Conservation (phyloP, 176 grass and related monocot genomes). For the Thalia dealbata region DNA sequence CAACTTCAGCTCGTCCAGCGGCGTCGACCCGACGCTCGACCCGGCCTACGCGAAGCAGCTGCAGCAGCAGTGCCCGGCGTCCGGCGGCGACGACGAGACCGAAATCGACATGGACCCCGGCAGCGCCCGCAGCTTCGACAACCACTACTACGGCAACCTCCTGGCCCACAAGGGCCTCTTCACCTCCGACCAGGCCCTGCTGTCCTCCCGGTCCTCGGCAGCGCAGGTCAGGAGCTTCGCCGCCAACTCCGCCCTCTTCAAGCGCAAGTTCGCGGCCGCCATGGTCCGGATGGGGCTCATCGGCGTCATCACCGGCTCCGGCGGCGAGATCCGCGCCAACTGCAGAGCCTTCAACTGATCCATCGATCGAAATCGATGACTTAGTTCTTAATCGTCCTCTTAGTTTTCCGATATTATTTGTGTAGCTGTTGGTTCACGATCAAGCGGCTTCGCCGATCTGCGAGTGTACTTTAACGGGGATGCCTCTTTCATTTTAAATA, state of each 20-base stretch:
- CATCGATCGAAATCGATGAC: no score
- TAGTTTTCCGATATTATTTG: no score
- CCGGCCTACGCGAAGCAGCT: slow-evolving; percentile 27
- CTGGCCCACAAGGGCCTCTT: background rate
- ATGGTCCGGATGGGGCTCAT: slow-evolving; percentile 3
- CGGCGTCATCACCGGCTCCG: background rate
- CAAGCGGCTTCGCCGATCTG: no score
- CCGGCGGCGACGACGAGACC: slow-evolving; percentile 14
- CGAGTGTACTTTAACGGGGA: no score
- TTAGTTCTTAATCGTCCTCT: no score
- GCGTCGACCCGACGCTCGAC: slow-evolving; percentile 28
- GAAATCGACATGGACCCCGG: slow-evolving; percentile 30
- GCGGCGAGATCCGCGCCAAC: background rate
- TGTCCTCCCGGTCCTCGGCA: background rate
- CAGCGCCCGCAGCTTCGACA: background rate
- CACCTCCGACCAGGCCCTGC: slow-evolving; percentile 6
- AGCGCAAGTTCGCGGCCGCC: background rate
- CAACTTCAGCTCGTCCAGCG: slow-evolving; percentile 21
- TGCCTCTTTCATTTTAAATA: no score
- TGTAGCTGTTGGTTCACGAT: no score
- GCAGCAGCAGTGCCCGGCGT: slow-evolving; percentile 23
- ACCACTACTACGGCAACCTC: background rate
- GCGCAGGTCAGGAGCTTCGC: background rate
- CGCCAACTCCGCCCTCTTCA: background rate
- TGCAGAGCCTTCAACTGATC: slow-evolving; percentile 1